A percentile compares a stretch with the other conserved stretches of the same genome.
Evolutionary conservation across 2,329 filamentous ascomycete species (phyloP).

Genomic region (Biscogniauxia mediterranea): DNA sequence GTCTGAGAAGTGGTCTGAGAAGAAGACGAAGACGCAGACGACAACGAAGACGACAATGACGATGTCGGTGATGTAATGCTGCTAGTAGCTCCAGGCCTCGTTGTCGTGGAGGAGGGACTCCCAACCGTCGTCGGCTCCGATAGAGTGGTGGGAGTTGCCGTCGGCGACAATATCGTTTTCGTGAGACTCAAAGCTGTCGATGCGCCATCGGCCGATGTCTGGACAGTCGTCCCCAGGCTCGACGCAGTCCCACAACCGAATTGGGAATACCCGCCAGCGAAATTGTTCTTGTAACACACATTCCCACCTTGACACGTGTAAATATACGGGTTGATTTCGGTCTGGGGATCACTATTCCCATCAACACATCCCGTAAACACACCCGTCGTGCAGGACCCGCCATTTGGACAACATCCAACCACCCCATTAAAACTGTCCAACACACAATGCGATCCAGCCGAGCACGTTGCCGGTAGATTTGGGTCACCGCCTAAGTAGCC

Average conservation of each 20-base stretch:
- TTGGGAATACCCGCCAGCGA: constrained; percentile 54
- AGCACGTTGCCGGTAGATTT: constrained; percentile 54
- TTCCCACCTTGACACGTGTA: constrained; percentile 52
- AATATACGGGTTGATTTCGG: constrained; percentile 54
- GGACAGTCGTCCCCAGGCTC: constrained; percentile 47
- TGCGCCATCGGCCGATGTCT: constrained; percentile 44
- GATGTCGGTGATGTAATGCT: constrained; percentile 15
- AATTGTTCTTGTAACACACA: constrained; percentile 56
- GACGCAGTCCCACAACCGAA: constrained; percentile 55
- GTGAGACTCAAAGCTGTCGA: constrained; percentile 36
- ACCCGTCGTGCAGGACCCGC: constrained; percentile 49
- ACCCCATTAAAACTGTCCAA: constrained; percentile 47
- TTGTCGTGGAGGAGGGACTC: constrained; percentile 22
- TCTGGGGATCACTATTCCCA: constrained; percentile 46
- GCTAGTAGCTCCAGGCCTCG: constrained; percentile 21
- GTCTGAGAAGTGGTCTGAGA: constrained; percentile 4
- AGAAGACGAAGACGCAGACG: constrained; percentile 4
- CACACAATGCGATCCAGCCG: constrained; percentile 57
- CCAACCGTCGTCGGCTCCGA: constrained; percentile 43
- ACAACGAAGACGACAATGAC: constrained; percentile 5
- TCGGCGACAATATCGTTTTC: constrained; percentile 41
- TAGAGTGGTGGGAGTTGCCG: constrained; percentile 38
- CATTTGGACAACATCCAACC: constrained; percentile 58
- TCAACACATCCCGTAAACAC: constrained; percentile 60
- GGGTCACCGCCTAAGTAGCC: constrained; percentile 55